phyloP scores from a whole-genome alignment of 441 rosid species.

The Dalechampia spathulata region DNA sequence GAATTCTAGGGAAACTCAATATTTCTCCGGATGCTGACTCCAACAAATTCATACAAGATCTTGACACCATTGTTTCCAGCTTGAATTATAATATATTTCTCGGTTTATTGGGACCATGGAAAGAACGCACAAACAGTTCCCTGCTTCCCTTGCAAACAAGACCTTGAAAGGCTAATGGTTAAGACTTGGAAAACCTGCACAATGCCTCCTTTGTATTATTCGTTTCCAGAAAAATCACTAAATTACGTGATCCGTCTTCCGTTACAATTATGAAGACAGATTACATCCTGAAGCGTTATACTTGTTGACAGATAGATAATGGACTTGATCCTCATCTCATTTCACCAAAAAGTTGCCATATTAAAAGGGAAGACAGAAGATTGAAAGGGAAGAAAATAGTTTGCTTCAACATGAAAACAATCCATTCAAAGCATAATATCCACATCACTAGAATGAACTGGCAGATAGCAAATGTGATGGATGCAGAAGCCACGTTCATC shows the following conservation, averaged over 20 bases:
- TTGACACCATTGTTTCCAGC: slow-evolving; percentile 41
- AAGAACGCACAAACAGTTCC: not conserved
- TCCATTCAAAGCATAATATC: slow-evolving; percentile 1
- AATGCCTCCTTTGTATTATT: slow-evolving; percentile 12
- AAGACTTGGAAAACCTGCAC: slow-evolving; percentile 24
- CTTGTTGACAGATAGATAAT: slow-evolving; percentile 2
- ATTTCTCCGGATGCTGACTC: slow-evolving; percentile 60
- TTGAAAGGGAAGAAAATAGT: not conserved
- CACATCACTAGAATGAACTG: not conserved
- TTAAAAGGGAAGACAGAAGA: not conserved
- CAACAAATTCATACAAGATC: slow-evolving; percentile 56
- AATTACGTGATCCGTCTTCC: slow-evolving; percentile 25
- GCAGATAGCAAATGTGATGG: not conserved
- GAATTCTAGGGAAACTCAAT: slow-evolving; percentile 42
- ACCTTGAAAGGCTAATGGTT: not conserved
- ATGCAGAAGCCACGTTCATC: not conserved
- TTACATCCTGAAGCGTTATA: slow-evolving; percentile 8
- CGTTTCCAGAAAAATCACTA: slow-evolving; percentile 16
- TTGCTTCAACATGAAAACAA: not conserved
- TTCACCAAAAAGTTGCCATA: not conserved
- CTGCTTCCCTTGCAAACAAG: slow-evolving; percentile 15
- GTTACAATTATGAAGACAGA: not conserved
- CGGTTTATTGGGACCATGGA: not conserved
- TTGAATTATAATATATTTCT: not conserved
- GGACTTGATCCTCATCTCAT: slow-evolving; percentile 15